Evolutionary conservation across 306 rosid species (phyloP).

Genomic region (Trifolium subterraneum): DNA sequence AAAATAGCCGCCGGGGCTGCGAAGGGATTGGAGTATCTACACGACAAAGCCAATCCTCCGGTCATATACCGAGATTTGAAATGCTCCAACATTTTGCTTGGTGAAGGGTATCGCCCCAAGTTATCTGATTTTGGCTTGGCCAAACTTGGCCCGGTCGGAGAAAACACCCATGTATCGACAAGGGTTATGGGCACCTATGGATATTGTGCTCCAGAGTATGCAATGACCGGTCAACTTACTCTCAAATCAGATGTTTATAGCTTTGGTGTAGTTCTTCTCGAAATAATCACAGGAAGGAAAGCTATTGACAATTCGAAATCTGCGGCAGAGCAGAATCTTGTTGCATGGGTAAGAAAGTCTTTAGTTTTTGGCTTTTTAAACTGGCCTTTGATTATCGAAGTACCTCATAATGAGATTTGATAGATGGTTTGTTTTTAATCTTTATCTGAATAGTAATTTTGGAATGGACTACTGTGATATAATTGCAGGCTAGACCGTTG

Average conservation of each 20-base stretch:
- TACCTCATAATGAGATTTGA: conserved; percentile 3
- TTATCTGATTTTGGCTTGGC: conserved; percentile 97
- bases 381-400: conserved; percentile 9
- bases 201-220: conserved; percentile 98
- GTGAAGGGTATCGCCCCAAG: conserved; percentile 83
- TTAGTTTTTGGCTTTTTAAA: background rate
- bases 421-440: conserved; percentile 4
- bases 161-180: conserved; percentile 93
- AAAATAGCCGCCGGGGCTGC: conserved; percentile 97
- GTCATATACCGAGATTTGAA: conserved; percentile 92
- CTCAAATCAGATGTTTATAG: conserved; percentile 94
- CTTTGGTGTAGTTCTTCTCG: conserved; percentile 95
- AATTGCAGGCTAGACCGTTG: conserved; percentile 83
- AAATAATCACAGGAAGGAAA: conserved; percentile 92
- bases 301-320: conserved; percentile 82
- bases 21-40: conserved; percentile 88
- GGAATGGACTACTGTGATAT: conserved; percentile 30
- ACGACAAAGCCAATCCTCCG: conserved; percentile 93
- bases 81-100: conserved; percentile 94
- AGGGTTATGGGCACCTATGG: conserved; percentile 99
- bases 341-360: conserved; percentile 82
- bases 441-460: conserved; percentile 28
- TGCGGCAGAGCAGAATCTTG: conserved; percentile 91
- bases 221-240: conserved; percentile 92
- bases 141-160: conserved; percentile 96